Conservation (phyloP, 345 rosid species). For the Mercurialis annua region DNA sequence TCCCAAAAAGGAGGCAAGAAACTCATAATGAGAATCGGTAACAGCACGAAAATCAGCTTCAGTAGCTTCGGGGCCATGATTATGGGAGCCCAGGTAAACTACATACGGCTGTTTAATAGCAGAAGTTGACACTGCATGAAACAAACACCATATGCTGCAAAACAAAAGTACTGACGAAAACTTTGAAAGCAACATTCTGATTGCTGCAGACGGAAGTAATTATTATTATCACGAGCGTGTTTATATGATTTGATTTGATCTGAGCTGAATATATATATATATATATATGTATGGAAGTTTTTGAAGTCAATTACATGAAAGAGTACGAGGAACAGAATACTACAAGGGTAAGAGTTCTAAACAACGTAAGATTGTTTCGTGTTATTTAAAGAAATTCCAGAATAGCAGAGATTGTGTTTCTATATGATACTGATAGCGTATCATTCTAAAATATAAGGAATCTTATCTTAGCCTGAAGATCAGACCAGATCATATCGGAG, state of each 20-base stretch:
- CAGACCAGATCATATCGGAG: too few species aligned
- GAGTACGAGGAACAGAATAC: background rate
- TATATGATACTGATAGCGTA: too few species aligned
- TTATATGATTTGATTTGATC: background rate
- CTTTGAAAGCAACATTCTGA: conserved; percentile 6
- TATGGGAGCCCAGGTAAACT: conserved; percentile 74
- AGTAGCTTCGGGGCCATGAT: conserved; percentile 36
- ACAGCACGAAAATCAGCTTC: conserved; percentile 34
- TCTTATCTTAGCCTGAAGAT: too few species aligned
- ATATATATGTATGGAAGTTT: background rate
- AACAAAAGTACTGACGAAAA: background rate
- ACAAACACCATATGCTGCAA: conserved; percentile 2
- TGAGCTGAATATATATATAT: background rate
- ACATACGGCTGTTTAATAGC: conserved; percentile 57
- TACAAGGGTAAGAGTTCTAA: background rate
- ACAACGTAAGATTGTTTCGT: background rate
- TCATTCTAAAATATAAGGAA: too few species aligned
- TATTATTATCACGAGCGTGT: too few species aligned
- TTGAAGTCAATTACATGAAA: too few species aligned
- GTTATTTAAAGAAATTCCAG: too few species aligned
- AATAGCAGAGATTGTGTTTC: too few species aligned
- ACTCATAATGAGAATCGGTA: conserved; percentile 40
- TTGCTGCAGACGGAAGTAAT: too few species aligned
- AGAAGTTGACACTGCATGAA: conserved; percentile 26
- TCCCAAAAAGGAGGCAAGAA: conserved; percentile 52